Evolutionary conservation across 2,329 filamentous ascomycete species (phyloP), one percentile per base, ranked within the genome.

Genomic region (Monosporascus cannonballus): DNA sequence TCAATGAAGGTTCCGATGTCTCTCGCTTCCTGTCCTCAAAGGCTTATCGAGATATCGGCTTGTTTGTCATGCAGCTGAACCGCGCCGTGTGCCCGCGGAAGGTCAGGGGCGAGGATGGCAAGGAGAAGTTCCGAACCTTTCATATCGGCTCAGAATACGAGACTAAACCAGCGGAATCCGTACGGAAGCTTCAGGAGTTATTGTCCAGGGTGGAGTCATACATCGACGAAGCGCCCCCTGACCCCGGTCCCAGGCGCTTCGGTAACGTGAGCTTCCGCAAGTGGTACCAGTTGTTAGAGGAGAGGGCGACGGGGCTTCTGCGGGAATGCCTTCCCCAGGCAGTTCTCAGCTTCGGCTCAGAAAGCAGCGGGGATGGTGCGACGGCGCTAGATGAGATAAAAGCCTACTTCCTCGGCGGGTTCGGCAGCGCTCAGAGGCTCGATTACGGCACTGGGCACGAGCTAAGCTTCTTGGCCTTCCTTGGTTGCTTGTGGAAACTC

Each of bases 391-490:
- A 80, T 47, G 93, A 97, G 70, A 73, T 96, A 8, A 78, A 76
- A 53, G 78, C 82, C 42, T 99, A 99, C 67, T 79, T 99, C 1
- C 69, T 96, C 4, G 92, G 91, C 15, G 83, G 82, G 4, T 96
- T 96, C 71, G 94, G 94, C 3, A 97, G 91, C 65, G 71, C 89
- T 0, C 90, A 96, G 64, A 78, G 94, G 51, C 76, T 99, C 25
- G 94, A 99, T 71, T 99, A 96, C 66, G 94, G 94, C 2, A 97
- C 94, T 0, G 94, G 94, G 0, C 94, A 99, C 68, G 94, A 99
- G 67, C 75, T 99, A 49, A 96, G 89, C 71, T 99, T 99, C 64
- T 70, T 97, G 7, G 93, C 94, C 1, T 99, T 99, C 57, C 69
- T 99, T 6, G 92, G 85, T 4, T 86, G 88, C 54, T 75, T 99